These are phyloP conservation scores for Akebia trifoliata DNA, from an alignment of 164 flowering plant species.

Conservation along the genomic window DNA sequence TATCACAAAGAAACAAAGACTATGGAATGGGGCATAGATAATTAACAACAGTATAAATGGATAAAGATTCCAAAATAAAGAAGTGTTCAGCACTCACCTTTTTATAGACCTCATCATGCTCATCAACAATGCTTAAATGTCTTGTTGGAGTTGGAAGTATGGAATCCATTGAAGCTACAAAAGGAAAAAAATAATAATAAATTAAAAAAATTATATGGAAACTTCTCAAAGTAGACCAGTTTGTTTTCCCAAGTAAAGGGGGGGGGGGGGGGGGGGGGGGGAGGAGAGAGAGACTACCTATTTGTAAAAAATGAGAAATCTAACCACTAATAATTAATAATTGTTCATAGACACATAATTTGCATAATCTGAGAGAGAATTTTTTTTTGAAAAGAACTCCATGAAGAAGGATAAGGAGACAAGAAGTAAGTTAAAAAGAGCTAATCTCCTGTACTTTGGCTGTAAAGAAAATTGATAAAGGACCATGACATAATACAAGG, in stretches of 20 bases:
- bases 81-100: slow-evolving; percentile 39
- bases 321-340: too few relatives aligned
- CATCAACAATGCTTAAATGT: slow-evolving; percentile 48
- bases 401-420: too few relatives aligned
- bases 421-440: too few relatives aligned
- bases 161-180: slow-evolving; percentile 65
- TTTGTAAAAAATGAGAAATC: too few relatives aligned
- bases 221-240: too few relatives aligned
- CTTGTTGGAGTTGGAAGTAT: slow-evolving; percentile 60
- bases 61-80: background rate
- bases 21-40: background rate
- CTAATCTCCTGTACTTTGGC: background rate
- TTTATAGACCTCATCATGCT: slow-evolving; percentile 78
- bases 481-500: background rate
- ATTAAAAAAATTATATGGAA: background rate
- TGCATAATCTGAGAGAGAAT: too few relatives aligned
- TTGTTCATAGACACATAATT: too few relatives aligned
- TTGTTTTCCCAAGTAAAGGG: too few relatives aligned
- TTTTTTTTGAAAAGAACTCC: too few relatives aligned
- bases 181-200: background rate
- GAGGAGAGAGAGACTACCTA: too few relatives aligned
- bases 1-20: background rate
- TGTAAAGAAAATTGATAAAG: background rate
- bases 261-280: too few relatives aligned
- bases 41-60: background rate